These are phyloP conservation scores for Podospora fimiseda DNA, from an alignment of 495 filamentous ascomycete genomes.

Conservation along the genomic window DNA sequence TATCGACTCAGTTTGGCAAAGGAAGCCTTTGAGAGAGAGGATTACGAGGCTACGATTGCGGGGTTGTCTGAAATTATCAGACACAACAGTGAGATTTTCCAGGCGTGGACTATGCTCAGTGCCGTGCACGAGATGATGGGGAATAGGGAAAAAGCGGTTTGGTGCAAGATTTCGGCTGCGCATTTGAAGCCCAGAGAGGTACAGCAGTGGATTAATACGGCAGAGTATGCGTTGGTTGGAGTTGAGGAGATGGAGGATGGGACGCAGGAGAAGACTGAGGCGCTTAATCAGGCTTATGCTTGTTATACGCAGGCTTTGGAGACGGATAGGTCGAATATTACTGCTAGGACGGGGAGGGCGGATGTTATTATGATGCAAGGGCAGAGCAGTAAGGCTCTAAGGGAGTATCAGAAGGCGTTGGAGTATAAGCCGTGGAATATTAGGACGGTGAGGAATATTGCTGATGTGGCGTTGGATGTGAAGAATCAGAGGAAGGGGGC, in stretches of 20 bases:
- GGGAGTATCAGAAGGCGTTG: conserved; percentile 59
- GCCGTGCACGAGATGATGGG: conserved; percentile 65
- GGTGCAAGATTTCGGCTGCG: conserved; percentile 63
- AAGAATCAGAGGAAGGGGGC: conserved; percentile 39
- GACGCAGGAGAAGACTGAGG: conserved; percentile 34
- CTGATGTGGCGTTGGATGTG: conserved; percentile 57
- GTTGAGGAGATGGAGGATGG: conserved; percentile 51
- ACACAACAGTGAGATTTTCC: conserved; percentile 76
- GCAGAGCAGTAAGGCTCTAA: conserved; percentile 48
- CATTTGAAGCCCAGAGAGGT: conserved; percentile 64
- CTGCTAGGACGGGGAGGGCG: conserved; percentile 25
- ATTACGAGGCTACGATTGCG: conserved; percentile 58
- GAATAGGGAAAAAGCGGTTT: conserved; percentile 58
- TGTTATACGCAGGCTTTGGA: conserved; percentile 66
- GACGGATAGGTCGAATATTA: conserved; percentile 53
- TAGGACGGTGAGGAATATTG: conserved; percentile 55
- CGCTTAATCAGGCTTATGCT: conserved; percentile 52
- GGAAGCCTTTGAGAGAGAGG: conserved; percentile 58
- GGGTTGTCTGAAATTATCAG: conserved; percentile 63
- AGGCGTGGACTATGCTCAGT: conserved; percentile 68
- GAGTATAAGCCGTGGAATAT: conserved; percentile 52
- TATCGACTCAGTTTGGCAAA: conserved; percentile 62
- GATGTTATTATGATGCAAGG: conserved; percentile 38
- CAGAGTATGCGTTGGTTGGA: conserved; percentile 51
- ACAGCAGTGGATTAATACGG: conserved; percentile 61